Base-by-base conservation (phyloP, 441 rosid species). In the Populus trichocarpa region DNA sequence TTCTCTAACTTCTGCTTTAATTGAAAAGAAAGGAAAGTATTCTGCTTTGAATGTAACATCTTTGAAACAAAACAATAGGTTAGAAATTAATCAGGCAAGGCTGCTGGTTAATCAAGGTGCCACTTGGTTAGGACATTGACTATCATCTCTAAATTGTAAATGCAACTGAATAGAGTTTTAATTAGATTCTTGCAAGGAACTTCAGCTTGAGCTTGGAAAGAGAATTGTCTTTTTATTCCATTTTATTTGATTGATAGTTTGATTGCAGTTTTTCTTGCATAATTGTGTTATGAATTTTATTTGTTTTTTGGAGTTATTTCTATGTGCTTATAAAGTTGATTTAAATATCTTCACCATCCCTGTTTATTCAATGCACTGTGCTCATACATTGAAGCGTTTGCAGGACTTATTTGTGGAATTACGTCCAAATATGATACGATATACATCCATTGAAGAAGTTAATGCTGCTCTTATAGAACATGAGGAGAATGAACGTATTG, bases 331-430 rank as follows among this genome's bases (percentile, higher is more conserved):
- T 23, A 25, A 25, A 63, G 28, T 18, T 35, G 6, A 63, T 63
- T 18, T 46, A 12, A 38, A 33, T 32, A 12, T 50, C 69, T 53
- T 67, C 25, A 36, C 40, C 28, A 3, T 42, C 38, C 18, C 28
- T 28, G 13, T 69, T 6, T 69, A 13, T 38, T 20, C 14, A 40
- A 40, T 71, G 26, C 22, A 1, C 33, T 33, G 33, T 73, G 70
- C 83, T 90, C 68, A 85, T 70, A 67, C 69, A 16, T 70, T 72
- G 85, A 75, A 70, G 68, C 40, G 53, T 83, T 70, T 78, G 79
- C 93, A 96, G 99, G 99, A 97, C 88, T 85, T 97, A 67, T 95
- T 95, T 86, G 98, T 92, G 0, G 98, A 90, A 22, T 82, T 97
- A 75, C 95, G 99, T 77, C 94, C 99, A 81, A 92, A 88, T 79